Percentiles rank a stretch among this genome's conserved stretches.
Evolutionary conservation across 805 yeast species (phyloP).

Genomic region (Pichia ethanolica): DNA sequence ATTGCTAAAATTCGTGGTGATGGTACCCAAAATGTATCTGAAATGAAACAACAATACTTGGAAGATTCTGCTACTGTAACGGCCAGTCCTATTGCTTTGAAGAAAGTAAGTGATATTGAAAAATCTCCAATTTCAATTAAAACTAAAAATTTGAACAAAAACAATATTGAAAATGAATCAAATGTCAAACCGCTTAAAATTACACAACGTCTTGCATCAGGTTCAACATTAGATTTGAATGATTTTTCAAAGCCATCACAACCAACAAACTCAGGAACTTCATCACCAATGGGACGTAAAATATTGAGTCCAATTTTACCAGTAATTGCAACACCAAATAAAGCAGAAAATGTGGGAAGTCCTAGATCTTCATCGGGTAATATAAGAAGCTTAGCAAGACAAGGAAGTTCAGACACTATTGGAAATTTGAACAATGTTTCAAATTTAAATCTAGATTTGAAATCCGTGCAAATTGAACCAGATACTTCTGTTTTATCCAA

Average conservation of each 20-base stretch:
- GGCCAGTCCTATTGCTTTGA: slow-evolving; percentile 10
- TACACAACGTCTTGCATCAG: slow-evolving; percentile 42
- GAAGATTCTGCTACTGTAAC: slow-evolving; percentile 6
- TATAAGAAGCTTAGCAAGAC: background rate
- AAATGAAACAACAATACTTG: background rate
- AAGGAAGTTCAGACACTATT: background rate
- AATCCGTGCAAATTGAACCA: too few species aligned
- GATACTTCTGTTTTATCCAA: too few species aligned
- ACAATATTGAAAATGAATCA: background rate
- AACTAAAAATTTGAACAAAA: background rate
- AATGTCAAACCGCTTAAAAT: slow-evolving; percentile 60
- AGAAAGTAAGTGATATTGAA: background rate
- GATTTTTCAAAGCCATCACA: slow-evolving; percentile 1
- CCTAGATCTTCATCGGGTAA: background rate
- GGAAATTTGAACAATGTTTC: background rate
- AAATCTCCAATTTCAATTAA: background rate
- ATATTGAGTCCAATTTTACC: slow-evolving; percentile 6
- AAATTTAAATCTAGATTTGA: too few species aligned
- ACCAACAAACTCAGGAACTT: slow-evolving; percentile 13
- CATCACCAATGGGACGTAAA: slow-evolving; percentile 8
- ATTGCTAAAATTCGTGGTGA: slow-evolving; percentile 37
- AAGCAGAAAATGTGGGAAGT: background rate
- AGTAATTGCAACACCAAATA: slow-evolving; percentile 4
- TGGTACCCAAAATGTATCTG: background rate
- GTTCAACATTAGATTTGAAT: slow-evolving; percentile 8